These are phyloP conservation scores for Dichotomopilus funicola DNA, from an alignment of 2,329 filamentous ascomycete species.

Conservation along the genomic window DNA sequence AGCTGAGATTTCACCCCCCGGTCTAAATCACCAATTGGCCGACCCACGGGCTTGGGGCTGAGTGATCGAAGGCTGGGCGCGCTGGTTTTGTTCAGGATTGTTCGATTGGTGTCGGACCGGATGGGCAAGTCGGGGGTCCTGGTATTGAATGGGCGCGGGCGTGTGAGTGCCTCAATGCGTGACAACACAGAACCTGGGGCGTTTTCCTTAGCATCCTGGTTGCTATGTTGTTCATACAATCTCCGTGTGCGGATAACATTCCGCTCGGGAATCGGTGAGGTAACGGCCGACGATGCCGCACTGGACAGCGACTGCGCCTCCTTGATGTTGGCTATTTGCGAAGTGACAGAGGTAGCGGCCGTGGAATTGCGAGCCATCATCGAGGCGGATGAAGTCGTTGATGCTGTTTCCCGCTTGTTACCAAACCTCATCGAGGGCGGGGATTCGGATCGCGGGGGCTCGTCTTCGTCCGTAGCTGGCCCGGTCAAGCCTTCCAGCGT, in stretches of 20 bases:
- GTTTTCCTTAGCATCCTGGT: conserved; percentile 68
- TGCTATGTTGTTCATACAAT: conserved; percentile 76
- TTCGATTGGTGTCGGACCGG: conserved; percentile 37
- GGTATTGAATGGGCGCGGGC: conserved; percentile 48
- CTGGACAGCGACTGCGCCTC: conserved; percentile 41
- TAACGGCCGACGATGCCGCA: conserved; percentile 32
- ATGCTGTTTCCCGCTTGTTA: conserved; percentile 77
- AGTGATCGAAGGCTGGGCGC: conserved; percentile 60
- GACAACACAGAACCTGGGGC: conserved; percentile 67
- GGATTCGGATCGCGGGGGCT: conserved; percentile 44
- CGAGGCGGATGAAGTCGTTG: conserved; percentile 66
- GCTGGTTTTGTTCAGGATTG: conserved; percentile 51
- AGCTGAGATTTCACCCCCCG: conserved; percentile 28
- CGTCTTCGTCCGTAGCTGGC: conserved; percentile 32
- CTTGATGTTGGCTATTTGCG: conserved; percentile 52
- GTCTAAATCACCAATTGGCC: conserved; percentile 33
- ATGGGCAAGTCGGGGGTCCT: conserved; percentile 46
- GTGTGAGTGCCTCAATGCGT: conserved; percentile 72
- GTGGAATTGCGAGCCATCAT: conserved; percentile 71
- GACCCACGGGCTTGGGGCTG: conserved; percentile 40
- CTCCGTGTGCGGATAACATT: conserved; percentile 64
- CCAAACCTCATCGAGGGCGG: conserved; percentile 59
- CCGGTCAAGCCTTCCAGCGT: conserved; percentile 36
- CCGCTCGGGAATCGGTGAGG: conserved; percentile 49
- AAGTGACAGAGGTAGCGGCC: conserved; percentile 81